These are phyloP conservation scores for Fusarium verrucosum DNA, from an alignment of 2,329 filamentous ascomycete species.

Conservation along the genomic window DNA sequence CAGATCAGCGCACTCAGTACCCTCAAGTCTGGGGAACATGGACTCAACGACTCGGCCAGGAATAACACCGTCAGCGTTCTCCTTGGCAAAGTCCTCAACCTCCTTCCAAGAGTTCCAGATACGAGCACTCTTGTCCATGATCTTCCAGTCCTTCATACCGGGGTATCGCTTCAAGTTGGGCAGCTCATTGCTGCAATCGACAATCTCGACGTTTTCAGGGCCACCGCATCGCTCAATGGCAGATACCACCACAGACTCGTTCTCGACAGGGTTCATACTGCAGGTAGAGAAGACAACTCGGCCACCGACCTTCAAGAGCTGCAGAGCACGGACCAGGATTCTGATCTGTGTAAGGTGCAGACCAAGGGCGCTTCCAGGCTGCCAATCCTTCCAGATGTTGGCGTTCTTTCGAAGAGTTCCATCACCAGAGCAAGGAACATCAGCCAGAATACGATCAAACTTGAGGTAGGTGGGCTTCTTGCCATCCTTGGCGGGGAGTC, in stretches of 20 bases:
- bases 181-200: conserved; percentile 83
- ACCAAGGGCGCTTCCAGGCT: conserved; percentile 84
- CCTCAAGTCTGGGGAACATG: conserved; percentile 79
- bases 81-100: conserved; percentile 74
- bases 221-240: conserved; percentile 93
- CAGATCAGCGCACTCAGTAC: conserved; percentile 66
- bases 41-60: conserved; percentile 76
- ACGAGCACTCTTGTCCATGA: conserved; percentile 86
- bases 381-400: conserved; percentile 96
- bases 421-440: conserved; percentile 96
- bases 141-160: conserved; percentile 84
- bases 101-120: conserved; percentile 86
- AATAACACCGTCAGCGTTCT: conserved; percentile 61
- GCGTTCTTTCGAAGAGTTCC: conserved; percentile 94
- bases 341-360: conserved; percentile 87
- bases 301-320: conserved; percentile 95
- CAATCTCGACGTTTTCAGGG: conserved; percentile 78
- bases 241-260: conserved; percentile 88
- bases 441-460: conserved; percentile 94
- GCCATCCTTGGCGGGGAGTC: conserved; percentile 70
- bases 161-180: conserved; percentile 78
- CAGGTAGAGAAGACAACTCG: conserved; percentile 98
- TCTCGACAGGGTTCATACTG: conserved; percentile 98
- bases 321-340: conserved; percentile 89
- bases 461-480: conserved; percentile 81